Evolutionary conservation across 108 stramenopile genomes (phyloP), one percentile per base, ranked within the genome.

Genomic region (Cylindrotheca fusiformis): DNA sequence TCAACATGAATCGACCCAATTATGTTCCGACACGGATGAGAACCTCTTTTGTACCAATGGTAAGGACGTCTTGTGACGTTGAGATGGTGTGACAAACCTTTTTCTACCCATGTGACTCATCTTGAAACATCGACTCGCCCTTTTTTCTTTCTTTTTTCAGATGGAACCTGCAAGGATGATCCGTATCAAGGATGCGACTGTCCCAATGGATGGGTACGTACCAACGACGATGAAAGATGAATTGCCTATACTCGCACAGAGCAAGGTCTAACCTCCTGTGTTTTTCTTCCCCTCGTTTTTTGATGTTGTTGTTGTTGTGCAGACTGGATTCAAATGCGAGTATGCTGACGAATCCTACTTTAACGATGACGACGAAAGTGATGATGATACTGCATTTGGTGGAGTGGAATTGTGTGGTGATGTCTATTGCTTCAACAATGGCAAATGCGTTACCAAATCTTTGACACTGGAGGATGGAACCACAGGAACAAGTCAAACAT

Each of bases 181-280:
- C 3, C 31, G 14, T 24, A 22, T 17, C 17, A 61, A 22, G 75
- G 75, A 33, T 76, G 75, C 31, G 44, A 58, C 18, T 76, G 75
- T 55, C 68, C 68, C 12, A 3, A 48, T 31, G 75, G 75, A 8
- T 75, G 63, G 63, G n/a, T n/a, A n/a, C n/a, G n/a, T n/a, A n/a
- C n/a, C n/a, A n/a, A n/a, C n/a, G n/a, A n/a, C n/a, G n/a, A n/a
- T n/a, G n/a, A n/a, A n/a, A n/a, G n/a, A n/a, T n/a, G n/a, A n/a
- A 45, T 17, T 17, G 44, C 14, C 44, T 12, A 45, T 12, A 45
- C n/a, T n/a, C n/a, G n/a, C n/a, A n/a, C n/a, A n/a, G n/a, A n/a
- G n/a, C n/a, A n/a, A n/a, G n/a, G n/a, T n/a, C n/a, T n/a, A n/a
- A n/a, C n/a, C n/a, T n/a, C n/a, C n/a, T n/a, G n/a, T n/a, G n/a